Conservation (phyloP, 2,329 filamentous ascomycete species). For the Curvularia sp. region DNA sequence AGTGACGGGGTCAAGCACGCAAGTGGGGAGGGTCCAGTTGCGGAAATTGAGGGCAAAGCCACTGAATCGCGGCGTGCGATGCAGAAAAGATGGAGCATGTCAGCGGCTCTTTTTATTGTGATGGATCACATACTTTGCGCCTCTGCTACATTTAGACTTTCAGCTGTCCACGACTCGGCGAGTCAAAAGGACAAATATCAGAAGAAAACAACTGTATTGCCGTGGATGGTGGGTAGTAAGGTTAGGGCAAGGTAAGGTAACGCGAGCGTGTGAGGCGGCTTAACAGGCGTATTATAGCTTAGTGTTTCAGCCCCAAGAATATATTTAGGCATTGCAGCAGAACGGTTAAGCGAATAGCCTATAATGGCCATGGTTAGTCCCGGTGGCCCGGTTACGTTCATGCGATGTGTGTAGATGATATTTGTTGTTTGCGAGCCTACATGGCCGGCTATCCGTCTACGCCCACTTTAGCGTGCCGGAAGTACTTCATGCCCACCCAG, state of each 20-base stretch:
- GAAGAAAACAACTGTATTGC: constrained; percentile 11
- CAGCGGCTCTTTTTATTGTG: constrained; percentile 16
- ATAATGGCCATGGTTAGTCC: constrained; percentile 30
- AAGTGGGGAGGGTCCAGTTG: constrained; percentile 20
- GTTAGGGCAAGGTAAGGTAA: constrained; percentile 9
- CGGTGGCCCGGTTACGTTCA: constrained; percentile 16
- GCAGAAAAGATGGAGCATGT: constrained; percentile 13
- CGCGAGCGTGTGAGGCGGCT: constrained; percentile 20
- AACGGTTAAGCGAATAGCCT: constrained; percentile 32
- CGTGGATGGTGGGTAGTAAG: not conserved
- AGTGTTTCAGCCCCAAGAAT: constrained; percentile 44
- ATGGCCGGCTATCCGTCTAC: constrained; percentile 54
- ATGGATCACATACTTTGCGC: constrained; percentile 5
- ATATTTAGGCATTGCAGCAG: constrained; percentile 42
- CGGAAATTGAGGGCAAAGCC: constrained; percentile 17
- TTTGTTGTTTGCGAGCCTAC: constrained; percentile 16
- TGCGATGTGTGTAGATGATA: constrained; percentile 18
- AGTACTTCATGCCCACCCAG: constrained; percentile 99
- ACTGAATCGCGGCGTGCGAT: constrained; percentile 12
- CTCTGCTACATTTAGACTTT: constrained; percentile 23
- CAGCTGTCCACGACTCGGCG: constrained; percentile 10
- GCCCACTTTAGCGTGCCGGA: constrained; percentile 91
- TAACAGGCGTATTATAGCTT: constrained; percentile 36
- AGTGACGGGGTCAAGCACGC: constrained; percentile 17
- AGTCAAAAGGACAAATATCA: constrained; percentile 13